Base-by-base conservation (phyloP, 305 asterid species). In the Fraxinus albicans region DNA sequence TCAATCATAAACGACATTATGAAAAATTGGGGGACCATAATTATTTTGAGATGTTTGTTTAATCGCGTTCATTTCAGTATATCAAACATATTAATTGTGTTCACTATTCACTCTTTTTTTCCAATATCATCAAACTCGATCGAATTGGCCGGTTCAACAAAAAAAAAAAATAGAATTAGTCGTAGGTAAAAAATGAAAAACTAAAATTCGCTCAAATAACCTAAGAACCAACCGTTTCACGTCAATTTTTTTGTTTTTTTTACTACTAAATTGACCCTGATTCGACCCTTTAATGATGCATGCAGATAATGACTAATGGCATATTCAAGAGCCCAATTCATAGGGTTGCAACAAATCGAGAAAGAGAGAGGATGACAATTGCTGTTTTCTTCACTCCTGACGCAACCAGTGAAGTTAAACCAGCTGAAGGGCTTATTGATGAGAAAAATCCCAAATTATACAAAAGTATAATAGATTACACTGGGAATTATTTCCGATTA, bases 291-390 rank as follows among this genome's bases (percentile, higher is more conserved):
- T 44, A 44, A 44, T 44, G 55, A 44, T 55, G 67, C 25, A 1
- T 80, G 70, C 82, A 87, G 90, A 70, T 87, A 73, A 87, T 87
- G 88, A 87, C 77, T n/a, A 87, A 85, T 69, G 88, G 87, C 2
- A 69, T 85, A 67, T 87, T 74, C 81, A 79, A 87, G 82, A 85
- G 90, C 79, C 90, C 85, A 4, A 65, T 70, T 4, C 90, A 88
- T 27, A 83, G 86, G 77, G 92, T 83, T 3, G 89, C 83, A 58
- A 83, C 88, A 53, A 89, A 86, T 74, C 55, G 60, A 19, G 21
- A 80, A 8, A 85, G 55, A 27, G 84, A 83, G 10, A 88, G 90
- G 80, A 76, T 73, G 15, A 88, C 86, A 0, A 0, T 85, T 0
- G 89, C 84, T 3, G 15, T 86, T 0, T 85, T 88, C 78, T 86